Conservation (phyloP, 176 grass and related monocot genomes). For the Lolium perenne region DNA sequence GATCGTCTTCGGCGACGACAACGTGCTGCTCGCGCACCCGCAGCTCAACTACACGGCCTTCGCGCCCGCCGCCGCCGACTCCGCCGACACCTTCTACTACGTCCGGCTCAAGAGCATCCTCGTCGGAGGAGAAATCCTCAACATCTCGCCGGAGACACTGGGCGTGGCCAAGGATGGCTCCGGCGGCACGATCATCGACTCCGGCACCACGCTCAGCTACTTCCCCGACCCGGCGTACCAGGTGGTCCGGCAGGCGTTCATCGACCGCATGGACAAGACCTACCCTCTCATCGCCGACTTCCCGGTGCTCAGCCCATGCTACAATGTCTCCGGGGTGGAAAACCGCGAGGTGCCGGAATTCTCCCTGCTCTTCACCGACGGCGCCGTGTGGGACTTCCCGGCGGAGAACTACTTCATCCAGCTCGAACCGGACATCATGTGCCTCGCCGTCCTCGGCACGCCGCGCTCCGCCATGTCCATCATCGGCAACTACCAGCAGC, state of each 20-base stretch:
- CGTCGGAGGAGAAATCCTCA: conserved; percentile 61
- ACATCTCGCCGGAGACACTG: conserved; percentile 49
- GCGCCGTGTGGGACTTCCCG: conserved; percentile 87
- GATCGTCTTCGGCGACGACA: conserved; percentile 80
- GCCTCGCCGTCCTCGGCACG: conserved; percentile 77
- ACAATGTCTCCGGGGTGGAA: conserved; percentile 77
- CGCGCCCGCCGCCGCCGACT: conserved; percentile 10
- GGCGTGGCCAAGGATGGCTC: conserved; percentile 55
- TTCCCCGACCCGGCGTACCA: conserved; percentile 80
- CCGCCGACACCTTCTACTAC: conserved; percentile 91
- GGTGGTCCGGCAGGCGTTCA: conserved; percentile 69
- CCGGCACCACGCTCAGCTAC: conserved; percentile 95
- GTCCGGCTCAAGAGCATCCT: conserved; percentile 59
- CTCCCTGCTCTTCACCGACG: conserved; percentile 64
- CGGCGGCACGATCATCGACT: conserved; percentile 93
- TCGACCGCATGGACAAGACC: conserved; percentile 41
- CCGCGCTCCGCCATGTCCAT: conserved; percentile 67
- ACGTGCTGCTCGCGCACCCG: conserved; percentile 45
- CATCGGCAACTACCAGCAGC: conserved; percentile 95
- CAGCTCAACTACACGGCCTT: conserved; percentile 89
- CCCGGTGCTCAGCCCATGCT: conserved; percentile 82
- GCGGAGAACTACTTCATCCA: conserved; percentile 92
- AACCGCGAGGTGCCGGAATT: conserved; percentile 75
- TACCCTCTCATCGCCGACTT: conserved; percentile 65
- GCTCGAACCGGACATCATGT: conserved; percentile 72